Evolutionary conservation across 176 grass and related monocot genomes (phyloP), one percentile per base, ranked within the genome.

Genomic region (Carex parvula): DNA sequence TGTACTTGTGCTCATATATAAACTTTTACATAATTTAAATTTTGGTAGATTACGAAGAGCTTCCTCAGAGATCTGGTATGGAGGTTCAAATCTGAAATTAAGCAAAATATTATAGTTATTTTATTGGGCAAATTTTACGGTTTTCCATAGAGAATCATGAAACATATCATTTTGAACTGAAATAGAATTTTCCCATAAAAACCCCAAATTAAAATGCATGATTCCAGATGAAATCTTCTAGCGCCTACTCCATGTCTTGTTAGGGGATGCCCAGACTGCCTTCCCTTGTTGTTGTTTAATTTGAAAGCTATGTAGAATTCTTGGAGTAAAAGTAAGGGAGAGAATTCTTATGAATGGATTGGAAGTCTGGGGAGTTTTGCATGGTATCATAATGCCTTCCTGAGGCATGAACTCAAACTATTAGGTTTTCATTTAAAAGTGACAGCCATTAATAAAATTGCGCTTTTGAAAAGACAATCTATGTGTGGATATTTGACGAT

Each of bases 81-180:
- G 66, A 82, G 24, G n/a, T 54, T 82, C 32, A 82, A 82, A 50
- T 81, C 44, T 82, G 20, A 67, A 67, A 82, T 82, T 74, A 79
- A 77, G 21, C 69, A 76, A 76, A 76, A 55, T 17, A 21, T 41
- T 84, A 39, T 70, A 29, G 8, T 33, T 6, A 32, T 70, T 75
- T n/a, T 75, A 52, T 41, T 74, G 54, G 52, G 75, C 15, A 37
- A 32, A 58, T 3, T 42, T 61, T 42, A 56, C 11, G 10, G 18
- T 56, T 56, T 78, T 54, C 30, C 16, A 57, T 53, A n/a, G 6
- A 57, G 24, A 75, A 56, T 78, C 73, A 55, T 78, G 48, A 56
- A 78, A 56, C 50, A 78, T 57, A 48, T 56, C 6, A 57, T 56
- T 24, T 55, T 14, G 20, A 50, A 22, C 46, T 67, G 64, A 67